Evolutionary conservation across 1,139 yeast genomes (phyloP), one percentile per base, ranked within the genome.

Genomic region (Zygosaccharomyces pseudobailii): DNA sequence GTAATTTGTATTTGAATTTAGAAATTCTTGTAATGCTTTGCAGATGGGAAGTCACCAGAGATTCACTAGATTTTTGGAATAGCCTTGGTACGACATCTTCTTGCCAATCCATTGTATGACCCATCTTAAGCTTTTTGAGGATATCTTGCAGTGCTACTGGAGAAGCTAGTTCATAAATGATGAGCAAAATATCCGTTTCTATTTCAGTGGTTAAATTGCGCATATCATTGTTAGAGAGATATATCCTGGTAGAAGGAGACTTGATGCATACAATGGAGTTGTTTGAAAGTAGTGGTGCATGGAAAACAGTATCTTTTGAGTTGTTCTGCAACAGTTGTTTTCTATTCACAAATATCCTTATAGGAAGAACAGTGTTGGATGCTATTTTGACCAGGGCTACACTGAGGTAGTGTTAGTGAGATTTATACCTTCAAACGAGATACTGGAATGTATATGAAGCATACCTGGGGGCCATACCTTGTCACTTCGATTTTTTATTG

Each of bases 251-350:
- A 2, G 47, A 42, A 1, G 67, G 64, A 4, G 67, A 61, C 43
- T 58, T 63, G 40, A 65, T 48, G 19, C 63, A 51, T 3, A 65
- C 55, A 2, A 65, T 61, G 4, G 69, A 62, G 46, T 62, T 65
- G 36, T 58, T 64, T 1, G 69, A 62, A 22, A 63, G 49, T 8
- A 65, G 44, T 0, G 69, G 69, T 2, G 68, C 62, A 30, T 65
- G 64, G 42, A 64, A 61, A 6, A 58, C 42, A 1, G 62, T 50
- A 13, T 49, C 52, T 10, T 51, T 46, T 7, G 54, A 32, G 20
- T 46, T 50, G 37, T 56, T 61, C 27, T 56, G 51, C 19, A 62
- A 41, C 9, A 65, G 34, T 39, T 59, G 57, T 40, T 54, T 57
- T 30, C 67, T 54, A 37, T 65, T 65, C 36, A 65, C 53, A 48